phyloP scores from a whole-genome alignment of 495 filamentous ascomycete species.

The Aspergillus wentii region DNA sequence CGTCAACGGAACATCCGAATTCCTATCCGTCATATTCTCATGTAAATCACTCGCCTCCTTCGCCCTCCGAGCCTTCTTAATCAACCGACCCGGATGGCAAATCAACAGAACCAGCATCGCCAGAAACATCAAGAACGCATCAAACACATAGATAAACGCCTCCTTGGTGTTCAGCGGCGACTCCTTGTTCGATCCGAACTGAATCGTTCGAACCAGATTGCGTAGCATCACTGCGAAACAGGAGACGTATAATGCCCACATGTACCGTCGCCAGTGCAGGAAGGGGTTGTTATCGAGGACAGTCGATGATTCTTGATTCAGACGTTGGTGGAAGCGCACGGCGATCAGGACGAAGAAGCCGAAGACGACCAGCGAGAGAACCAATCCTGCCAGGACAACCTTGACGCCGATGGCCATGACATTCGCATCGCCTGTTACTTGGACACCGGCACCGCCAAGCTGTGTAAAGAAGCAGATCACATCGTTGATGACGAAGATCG shows the following conservation, averaged over 20 bases:
- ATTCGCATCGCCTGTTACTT: constrained; percentile 26
- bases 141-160: constrained; percentile 37
- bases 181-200: constrained; percentile 25
- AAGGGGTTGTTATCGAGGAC: constrained; percentile 8
- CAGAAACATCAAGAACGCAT: constrained; percentile 29
- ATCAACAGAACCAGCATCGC: constrained; percentile 18
- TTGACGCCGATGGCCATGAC: constrained; percentile 30
- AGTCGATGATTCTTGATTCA: constrained; percentile 5
- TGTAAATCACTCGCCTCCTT: constrained; percentile 8
- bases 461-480: constrained; percentile 31
- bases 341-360: constrained; percentile 22
- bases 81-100: constrained; percentile 30
- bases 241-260: constrained; percentile 34
- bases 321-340: constrained; percentile 19
- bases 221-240: constrained; percentile 34
- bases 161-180: constrained; percentile 23
- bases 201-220: constrained; percentile 36
- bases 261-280: constrained; percentile 23
- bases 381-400: constrained; percentile 25
- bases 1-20: constrained; percentile 14
- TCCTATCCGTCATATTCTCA: constrained; percentile 1
- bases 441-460: constrained; percentile 35
- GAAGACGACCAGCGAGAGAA: constrained; percentile 29
- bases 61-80: constrained; percentile 17
- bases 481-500: constrained; percentile 35